Evolutionary conservation across 2,329 filamentous ascomycete genomes (phyloP).

Genomic region (Arthrobotrys megalospora): DNA sequence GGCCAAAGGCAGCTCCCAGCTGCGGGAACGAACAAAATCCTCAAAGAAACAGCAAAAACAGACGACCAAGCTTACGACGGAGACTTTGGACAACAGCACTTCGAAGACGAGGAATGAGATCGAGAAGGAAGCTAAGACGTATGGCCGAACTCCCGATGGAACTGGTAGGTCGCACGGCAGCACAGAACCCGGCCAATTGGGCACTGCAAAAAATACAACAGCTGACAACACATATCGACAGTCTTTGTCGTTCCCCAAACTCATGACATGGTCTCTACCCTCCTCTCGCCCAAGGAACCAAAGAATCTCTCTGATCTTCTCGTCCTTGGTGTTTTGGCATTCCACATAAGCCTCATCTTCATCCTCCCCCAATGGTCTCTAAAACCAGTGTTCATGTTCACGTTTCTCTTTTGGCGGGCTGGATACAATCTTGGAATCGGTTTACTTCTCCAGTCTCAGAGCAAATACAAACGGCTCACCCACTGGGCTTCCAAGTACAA

Average conservation of each 20-base stretch:
- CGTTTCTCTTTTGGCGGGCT: slow-evolving; percentile 93
- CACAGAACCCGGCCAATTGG: slow-evolving; percentile 41
- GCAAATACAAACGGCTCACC: slow-evolving; percentile 86
- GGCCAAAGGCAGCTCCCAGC: slow-evolving; percentile 33
- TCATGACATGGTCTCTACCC: slow-evolving; percentile 98
- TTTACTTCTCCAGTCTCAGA: slow-evolving; percentile 88
- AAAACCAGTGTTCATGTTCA: slow-evolving; percentile 81
- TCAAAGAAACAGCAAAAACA: slow-evolving; percentile 29
- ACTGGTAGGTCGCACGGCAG: slow-evolving; percentile 76
- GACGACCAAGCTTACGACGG: slow-evolving; percentile 5
- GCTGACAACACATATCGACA: slow-evolving; percentile 67
- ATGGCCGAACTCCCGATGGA: slow-evolving; percentile 89
- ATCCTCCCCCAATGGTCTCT: slow-evolving; percentile 78
- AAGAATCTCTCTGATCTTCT: slow-evolving; percentile 91
- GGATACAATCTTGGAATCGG: slow-evolving; percentile 96
- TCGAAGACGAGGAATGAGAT: slow-evolving; percentile 25
- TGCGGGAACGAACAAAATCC: slow-evolving; percentile 44
- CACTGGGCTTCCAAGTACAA: slow-evolving; percentile 88
- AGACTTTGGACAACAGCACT: not conserved
- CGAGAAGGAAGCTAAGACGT: slow-evolving; percentile 78
- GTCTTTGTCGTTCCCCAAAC: slow-evolving; percentile 96
- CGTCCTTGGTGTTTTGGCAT: slow-evolving; percentile 82
- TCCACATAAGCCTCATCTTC: slow-evolving; percentile 82
- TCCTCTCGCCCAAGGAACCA: slow-evolving; percentile 92
- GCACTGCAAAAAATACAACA: slow-evolving; percentile 49